phyloP scores from a whole-genome alignment of 345 rosid species.

The Citrus glauca region DNA sequence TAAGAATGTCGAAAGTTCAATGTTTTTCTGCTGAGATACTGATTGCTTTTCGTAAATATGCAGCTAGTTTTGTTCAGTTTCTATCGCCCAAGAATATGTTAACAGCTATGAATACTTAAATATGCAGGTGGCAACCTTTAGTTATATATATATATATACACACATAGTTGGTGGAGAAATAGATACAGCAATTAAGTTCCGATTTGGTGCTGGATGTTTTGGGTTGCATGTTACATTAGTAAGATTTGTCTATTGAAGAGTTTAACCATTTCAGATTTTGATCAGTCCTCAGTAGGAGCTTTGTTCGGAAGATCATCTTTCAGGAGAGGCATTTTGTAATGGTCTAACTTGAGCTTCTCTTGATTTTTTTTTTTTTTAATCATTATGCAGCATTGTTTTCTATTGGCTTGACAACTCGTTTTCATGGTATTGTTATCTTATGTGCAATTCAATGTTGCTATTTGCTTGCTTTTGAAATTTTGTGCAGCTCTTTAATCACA shows the following conservation, averaged over 20 bases:
- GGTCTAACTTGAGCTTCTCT: neutral
- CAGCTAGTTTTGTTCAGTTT: neutral
- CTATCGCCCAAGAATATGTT: neutral
- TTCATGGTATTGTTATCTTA: no score
- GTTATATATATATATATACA: neutral
- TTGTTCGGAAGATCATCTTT: neutral
- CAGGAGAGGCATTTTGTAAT: neutral
- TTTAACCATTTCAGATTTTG: neutral
- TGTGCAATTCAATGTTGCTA: neutral
- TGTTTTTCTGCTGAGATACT: conserved; percentile 81
- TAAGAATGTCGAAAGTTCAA: conserved; percentile 40
- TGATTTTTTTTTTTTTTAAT: neutral
- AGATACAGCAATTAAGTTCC: neutral
- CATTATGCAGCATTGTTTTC: neutral
- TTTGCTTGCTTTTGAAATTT: neutral
- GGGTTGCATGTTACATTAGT: neutral
- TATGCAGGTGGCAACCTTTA: neutral
- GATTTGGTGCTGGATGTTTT: neutral
- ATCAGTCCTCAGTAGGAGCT: neutral
- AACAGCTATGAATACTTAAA: neutral
- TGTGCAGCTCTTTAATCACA: neutral
- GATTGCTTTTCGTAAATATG: conserved; percentile 16
- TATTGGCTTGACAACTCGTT: no score
- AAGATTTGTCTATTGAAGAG: neutral
- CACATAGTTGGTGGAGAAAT: neutral